These are phyloP conservation scores for Usnea hakonensis DNA, from an alignment of 495 filamentous ascomycete genomes.

Conservation along the genomic window DNA sequence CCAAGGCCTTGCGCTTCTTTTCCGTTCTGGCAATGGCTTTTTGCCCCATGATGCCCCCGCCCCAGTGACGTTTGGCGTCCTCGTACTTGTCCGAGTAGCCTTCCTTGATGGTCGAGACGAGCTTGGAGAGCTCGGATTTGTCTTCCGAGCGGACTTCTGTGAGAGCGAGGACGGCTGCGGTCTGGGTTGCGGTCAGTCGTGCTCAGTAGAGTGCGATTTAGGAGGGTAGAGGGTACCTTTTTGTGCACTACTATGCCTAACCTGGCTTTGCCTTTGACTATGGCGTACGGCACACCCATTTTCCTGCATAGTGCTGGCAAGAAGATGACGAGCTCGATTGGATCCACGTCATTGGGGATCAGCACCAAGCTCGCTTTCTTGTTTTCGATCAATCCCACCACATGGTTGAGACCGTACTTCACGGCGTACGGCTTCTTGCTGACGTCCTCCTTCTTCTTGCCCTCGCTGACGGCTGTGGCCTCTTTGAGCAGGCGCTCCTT, in stretches of 20 bases:
- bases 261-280: slow-evolving; percentile 99
- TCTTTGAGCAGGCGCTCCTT: slow-evolving; percentile 98
- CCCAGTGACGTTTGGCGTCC: slow-evolving; percentile 89
- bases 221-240: slow-evolving; percentile 55
- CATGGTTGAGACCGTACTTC: slow-evolving; percentile 99
- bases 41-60: slow-evolving; percentile 98
- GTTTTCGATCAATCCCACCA: slow-evolving; percentile 99
- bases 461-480: slow-evolving; percentile 91
- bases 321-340: slow-evolving; percentile 99
- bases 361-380: slow-evolving; percentile 98
- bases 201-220: background rate
- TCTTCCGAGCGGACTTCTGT: slow-evolving; percentile 96
- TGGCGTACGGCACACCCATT: slow-evolving; percentile 99
- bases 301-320: slow-evolving; percentile 98
- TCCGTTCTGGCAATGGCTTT: slow-evolving; percentile 89
- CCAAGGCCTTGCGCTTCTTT: slow-evolving; percentile 95
- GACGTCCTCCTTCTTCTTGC: slow-evolving; percentile 99
- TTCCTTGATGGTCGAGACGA: slow-evolving; percentile 94
- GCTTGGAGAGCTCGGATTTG: slow-evolving; percentile 94
- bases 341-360: slow-evolving; percentile 99
- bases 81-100: slow-evolving; percentile 95
- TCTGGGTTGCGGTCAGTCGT: slow-evolving; percentile 42
- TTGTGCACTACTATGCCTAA: slow-evolving; percentile 99
- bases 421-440: slow-evolving; percentile 99
- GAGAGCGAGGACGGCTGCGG: slow-evolving; percentile 88